These are phyloP conservation scores for Phyllosticta citribraziliensis DNA, from an alignment of 2,329 filamentous ascomycete genomes.

Conservation along the genomic window DNA sequence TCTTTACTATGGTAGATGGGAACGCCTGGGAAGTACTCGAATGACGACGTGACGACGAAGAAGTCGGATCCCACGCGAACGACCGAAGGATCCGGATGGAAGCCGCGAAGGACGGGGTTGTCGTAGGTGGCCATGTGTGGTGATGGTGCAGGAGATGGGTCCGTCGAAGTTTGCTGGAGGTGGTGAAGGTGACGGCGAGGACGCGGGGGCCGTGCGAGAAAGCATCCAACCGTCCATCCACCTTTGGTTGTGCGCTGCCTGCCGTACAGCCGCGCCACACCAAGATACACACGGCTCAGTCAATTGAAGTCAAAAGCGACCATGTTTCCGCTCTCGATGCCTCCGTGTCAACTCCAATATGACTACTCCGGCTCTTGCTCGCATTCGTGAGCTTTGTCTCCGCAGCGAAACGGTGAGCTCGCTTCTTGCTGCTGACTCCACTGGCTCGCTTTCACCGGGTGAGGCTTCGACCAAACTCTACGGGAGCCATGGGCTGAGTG, in stretches of 20 bases:
- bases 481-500: conserved; percentile 22
- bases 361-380: neutral
- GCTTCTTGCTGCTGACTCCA: conserved; percentile 45
- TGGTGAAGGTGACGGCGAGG: neutral
- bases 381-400: conserved; percentile 49
- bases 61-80: conserved; percentile 42
- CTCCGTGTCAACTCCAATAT: neutral
- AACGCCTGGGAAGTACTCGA: conserved; percentile 53
- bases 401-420: conserved; percentile 52
- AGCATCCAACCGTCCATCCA: neutral
- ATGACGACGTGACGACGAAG: conserved; percentile 52
- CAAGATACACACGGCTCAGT: neutral
- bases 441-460: conserved; percentile 34
- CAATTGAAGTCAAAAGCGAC: neutral
- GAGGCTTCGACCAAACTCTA: conserved; percentile 50
- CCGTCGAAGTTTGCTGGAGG: neutral
- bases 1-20: conserved; percentile 50
- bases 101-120: conserved; percentile 49
- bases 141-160: conserved; percentile 19
- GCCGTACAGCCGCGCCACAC: neutral
- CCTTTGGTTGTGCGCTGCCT: neutral
- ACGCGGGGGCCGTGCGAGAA: neutral
- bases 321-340: neutral
- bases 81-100: conserved; percentile 53
- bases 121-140: conserved; percentile 10